Evolutionary conservation across 2,329 filamentous ascomycete species (phyloP), one percentile per base, ranked within the genome.

Genomic region (Keithomyces neogunnii): DNA sequence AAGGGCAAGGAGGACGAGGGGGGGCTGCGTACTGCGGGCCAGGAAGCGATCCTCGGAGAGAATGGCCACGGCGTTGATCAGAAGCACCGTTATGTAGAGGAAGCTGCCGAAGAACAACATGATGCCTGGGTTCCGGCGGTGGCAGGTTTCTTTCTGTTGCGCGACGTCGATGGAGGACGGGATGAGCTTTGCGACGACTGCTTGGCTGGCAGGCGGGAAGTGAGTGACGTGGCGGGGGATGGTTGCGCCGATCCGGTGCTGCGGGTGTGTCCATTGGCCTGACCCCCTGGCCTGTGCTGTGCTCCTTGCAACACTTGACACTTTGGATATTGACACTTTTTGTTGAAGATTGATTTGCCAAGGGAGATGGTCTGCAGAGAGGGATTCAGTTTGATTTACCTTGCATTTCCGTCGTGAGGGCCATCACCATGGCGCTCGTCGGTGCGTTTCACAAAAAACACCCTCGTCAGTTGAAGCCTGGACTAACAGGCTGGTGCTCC

Each of bases 11-110:
- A 43, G 31, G 10, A 3, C 3, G 42, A 53, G 46, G 36, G 19
- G 30, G 35, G 32, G 55, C 19, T 19, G 19, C 69, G 57, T 65
- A 72, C 69, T 95, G 60, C 68, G 85, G 72, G 86, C 71, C 59
- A 96, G 87, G 70, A 96, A 96, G 56, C 90, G 86, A 72, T 96
- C 90, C 81, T 96, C 91, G 61, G 89, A 95, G 58, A 97, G 86
- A 65, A 96, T 84, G 57, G 91, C 89, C 66, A 97, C 86, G 59
- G 89, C 89, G 71, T 99, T 99, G 71, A 93, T 84, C 66, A 97
- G 81, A 63, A 97, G 88, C 66, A 95, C 77, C 60, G 83, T 80
- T 59, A 92, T 66, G 69, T 92, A 91, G 67, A 93, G 76, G 53
- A 93, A 77, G 62, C 83, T 88, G 50, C 78, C 78, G 57, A 82